phyloP scores from a whole-genome alignment of 179 eudicot genomes.

The Sideroxylon spinosum region DNA sequence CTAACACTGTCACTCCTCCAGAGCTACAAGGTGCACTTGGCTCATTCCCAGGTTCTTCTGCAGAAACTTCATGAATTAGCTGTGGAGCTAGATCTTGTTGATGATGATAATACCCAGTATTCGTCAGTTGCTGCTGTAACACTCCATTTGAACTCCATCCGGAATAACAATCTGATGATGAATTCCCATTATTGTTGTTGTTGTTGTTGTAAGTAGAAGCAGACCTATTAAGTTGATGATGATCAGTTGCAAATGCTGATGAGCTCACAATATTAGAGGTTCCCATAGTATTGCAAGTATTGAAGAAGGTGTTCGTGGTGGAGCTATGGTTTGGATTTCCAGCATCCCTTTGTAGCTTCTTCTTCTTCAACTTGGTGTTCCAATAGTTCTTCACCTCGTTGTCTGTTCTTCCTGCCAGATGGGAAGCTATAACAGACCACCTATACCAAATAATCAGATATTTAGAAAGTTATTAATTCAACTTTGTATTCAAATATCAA shows the following conservation, averaged over 20 bases:
- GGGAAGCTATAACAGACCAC: slow-evolving; percentile 55
- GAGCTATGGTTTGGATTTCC: background rate
- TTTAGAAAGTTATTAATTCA: too few species aligned
- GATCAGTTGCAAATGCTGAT: background rate
- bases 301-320: background rate
- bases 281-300: too few species aligned
- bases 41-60: background rate
- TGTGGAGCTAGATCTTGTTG: background rate
- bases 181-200: background rate
- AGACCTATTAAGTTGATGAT: too few species aligned
- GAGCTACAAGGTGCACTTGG: background rate
- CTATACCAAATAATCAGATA: slow-evolving; percentile 18
- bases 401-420: slow-evolving; percentile 42
- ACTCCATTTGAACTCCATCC: too few species aligned
- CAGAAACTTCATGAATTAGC: background rate
- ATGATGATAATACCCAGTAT: background rate
- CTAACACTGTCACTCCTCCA: background rate
- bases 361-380: slow-evolving; percentile 35
- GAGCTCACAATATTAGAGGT: too few species aligned
- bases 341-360: slow-evolving; percentile 3
- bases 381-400: slow-evolving; percentile 40
- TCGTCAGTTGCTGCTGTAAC: too few species aligned
- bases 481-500: background rate
- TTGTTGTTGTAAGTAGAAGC: too few species aligned
- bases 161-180: background rate